A percentile compares a stretch with the other conserved stretches of the same genome.
Evolutionary conservation across 345 rosid genomes (phyloP).

Genomic region (Citrus cavaleriei): DNA sequence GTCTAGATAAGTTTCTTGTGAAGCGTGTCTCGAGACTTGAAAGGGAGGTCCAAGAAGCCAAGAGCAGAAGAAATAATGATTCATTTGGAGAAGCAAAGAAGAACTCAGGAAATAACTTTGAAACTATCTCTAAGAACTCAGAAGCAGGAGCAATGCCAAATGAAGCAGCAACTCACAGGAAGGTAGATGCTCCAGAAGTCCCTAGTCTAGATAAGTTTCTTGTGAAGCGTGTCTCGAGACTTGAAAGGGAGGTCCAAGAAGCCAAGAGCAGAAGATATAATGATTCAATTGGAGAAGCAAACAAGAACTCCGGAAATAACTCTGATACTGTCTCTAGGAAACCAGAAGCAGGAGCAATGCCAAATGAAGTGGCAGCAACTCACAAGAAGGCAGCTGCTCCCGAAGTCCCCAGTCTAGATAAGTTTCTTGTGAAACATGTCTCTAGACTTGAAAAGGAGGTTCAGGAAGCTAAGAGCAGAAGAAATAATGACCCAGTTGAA

Average conservation of each 20-base stretch:
- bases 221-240: conserved; percentile 72
- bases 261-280: conserved; percentile 52
- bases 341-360: conserved; percentile 1
- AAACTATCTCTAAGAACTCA: conserved; percentile 16
- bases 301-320: conserved; percentile 31
- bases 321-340: conserved; percentile 7
- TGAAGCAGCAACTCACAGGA: conserved; percentile 21
- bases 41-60: conserved; percentile 83
- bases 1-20: conserved; percentile 79
- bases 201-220: conserved; percentile 80
- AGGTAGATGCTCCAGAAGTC: conserved; percentile 38
- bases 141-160: conserved; percentile 32
- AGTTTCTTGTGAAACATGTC: conserved; percentile 64
- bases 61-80: conserved; percentile 33
- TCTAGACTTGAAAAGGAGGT: conserved; percentile 85
- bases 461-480: conserved; percentile 66
- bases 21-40: conserved; percentile 77
- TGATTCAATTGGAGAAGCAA: conserved; percentile 45
- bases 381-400: conserved; percentile 18
- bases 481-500: conserved; percentile 29
- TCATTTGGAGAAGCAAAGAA: conserved; percentile 50
- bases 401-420: conserved; percentile 66
- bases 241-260: conserved; percentile 82
- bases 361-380: conserved; percentile 2
- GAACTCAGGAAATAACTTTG: conserved; percentile 22